Percentiles rank a stretch among this genome's conserved stretches.
Evolutionary conservation across 208 protist genomes (phyloP).

Genomic region (Acanthamoeba sp.): DNA sequence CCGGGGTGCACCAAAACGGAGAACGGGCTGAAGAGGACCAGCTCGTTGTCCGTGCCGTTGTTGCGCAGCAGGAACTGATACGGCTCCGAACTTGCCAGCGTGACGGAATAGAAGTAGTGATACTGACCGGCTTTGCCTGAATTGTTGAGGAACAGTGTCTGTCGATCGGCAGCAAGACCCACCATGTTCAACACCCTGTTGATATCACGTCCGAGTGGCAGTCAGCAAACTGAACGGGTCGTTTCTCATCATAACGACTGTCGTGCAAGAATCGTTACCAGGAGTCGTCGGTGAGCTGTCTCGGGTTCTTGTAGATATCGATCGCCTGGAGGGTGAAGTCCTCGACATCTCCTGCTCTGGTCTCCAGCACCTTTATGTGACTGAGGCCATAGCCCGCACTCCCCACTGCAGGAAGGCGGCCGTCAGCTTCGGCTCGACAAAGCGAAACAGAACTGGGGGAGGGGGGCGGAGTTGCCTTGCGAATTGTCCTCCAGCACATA

Average conservation of each 20-base stretch:
- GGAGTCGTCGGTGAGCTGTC: not conserved
- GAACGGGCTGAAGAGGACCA: slow-evolving; percentile 63
- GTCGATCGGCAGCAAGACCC: not conserved
- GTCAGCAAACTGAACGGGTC: not conserved
- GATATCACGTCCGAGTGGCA: not conserved
- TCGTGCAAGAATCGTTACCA: not conserved
- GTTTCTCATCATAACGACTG: not conserved
- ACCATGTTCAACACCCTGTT: not conserved
- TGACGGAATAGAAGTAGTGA: not conserved
- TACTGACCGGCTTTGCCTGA: not conserved
- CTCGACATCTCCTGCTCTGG: slow-evolving; percentile 9
- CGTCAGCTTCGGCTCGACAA: no score
- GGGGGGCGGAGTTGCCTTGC: not conserved
- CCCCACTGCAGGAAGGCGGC: not conserved
- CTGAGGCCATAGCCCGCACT: not conserved
- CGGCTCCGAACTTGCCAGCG: not conserved
- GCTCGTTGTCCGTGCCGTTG: not conserved
- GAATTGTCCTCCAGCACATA: slow-evolving; percentile 24
- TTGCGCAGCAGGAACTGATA: not conserved
- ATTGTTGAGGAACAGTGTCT: not conserved
- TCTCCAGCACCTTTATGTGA: not conserved
- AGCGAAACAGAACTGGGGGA: not conserved
- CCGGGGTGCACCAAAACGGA: not conserved
- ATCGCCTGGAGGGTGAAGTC: slow-evolving; percentile 55
- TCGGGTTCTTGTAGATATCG: slow-evolving; percentile 70